Conservation (phyloP, 2,329 filamentous ascomycete species). For the Cercospora sojina region DNA sequence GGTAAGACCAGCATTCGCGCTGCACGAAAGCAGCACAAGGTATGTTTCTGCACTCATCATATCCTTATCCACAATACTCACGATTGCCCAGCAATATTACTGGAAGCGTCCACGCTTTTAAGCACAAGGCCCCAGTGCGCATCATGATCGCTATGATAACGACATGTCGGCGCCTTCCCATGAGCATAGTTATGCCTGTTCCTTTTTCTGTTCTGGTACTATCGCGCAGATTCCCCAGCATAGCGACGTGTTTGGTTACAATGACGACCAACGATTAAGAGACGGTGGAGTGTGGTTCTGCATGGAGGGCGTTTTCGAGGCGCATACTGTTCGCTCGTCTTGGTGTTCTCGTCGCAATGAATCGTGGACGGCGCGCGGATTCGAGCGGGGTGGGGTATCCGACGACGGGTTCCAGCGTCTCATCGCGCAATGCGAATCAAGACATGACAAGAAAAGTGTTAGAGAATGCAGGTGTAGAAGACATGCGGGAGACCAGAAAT, state of each 20-base stretch:
- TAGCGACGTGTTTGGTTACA: conserved; percentile 27
- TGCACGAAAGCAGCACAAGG: conserved; percentile 97
- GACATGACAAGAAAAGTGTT: neutral
- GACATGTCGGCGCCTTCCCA: conserved; percentile 9
- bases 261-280: conserved; percentile 19
- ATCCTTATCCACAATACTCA: conserved; percentile 9
- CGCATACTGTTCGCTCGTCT: conserved; percentile 5
- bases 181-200: conserved; percentile 14
- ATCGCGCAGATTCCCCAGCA: conserved; percentile 27
- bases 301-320: conserved; percentile 8
- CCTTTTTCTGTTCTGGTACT: conserved; percentile 22
- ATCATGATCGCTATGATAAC: conserved; percentile 14
- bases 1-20: conserved; percentile 84
- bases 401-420: neutral
- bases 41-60: conserved; percentile 47
- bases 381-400: neutral
- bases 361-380: neutral
- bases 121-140: conserved; percentile 11
- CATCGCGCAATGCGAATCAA: neutral
- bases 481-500: neutral
- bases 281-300: conserved; percentile 10
- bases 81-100: conserved; percentile 63
- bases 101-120: conserved; percentile 60
- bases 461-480: neutral
- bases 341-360: conserved; percentile 1